Base-by-base conservation (phyloP, 2,329 filamentous ascomycete species). In the Fusarium pseudograminearum region DNA sequence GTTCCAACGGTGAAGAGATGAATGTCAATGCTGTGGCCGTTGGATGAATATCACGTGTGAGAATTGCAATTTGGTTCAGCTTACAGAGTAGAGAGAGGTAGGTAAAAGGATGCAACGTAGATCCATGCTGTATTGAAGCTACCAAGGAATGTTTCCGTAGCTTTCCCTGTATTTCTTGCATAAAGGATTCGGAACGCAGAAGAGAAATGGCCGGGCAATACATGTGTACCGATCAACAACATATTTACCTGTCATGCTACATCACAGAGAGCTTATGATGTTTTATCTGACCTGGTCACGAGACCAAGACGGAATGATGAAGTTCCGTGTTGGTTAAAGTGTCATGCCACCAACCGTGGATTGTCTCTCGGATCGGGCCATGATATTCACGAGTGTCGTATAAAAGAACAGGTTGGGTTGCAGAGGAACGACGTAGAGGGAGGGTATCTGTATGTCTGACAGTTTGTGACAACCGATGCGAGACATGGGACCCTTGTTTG, bases 401-500 rank as follows among this genome's bases (percentile, higher is more conserved):
- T 52, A 41, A 51, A 51, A 18, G 48, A 52, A 41, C 34, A 41
- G 9, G 33, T 55, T 55, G 48, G 60, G 60, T 55, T 55, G 51
- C 34, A 61, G 38, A 50, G 36, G 46, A 36, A 36, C n/a, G 42
- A 36, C 36, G 51, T 53, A 47, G 40, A 55, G 46, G 46, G 33
- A 56, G 46, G 45, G n/a, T 54, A 33, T 30, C 24, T 26, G 47
- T 45, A 48, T 61, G 52, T 42, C 53, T 69, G 60, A 40, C 52
- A 61, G 41, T 65, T 30, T 31, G 22, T 56, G 62, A 68, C 36
- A 20, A 47, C 40, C 34, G 46, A 51, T 46, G 31, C 41, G 40
- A 65, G 60, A 69, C 62, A 61, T 61, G 54, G 62, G 55, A 15
- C 31, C 61, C 62, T 60, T 59, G 60, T 38, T 20, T 31, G n/a